Conservation (phyloP, 345 rosid genomes). For the Rubroshorea leprosula region DNA sequence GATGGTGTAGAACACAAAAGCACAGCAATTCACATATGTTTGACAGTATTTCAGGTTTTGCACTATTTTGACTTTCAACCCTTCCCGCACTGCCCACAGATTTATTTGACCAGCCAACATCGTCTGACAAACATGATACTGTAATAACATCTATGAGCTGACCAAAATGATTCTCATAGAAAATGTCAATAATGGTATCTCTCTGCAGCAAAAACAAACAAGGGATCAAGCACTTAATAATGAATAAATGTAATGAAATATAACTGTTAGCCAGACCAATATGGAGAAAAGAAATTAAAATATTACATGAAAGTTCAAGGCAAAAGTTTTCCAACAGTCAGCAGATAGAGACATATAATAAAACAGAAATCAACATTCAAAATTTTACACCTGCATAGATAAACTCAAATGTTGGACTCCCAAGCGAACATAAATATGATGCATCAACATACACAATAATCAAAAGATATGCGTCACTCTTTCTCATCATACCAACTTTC, state of each 20-base stretch:
- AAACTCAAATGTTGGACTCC: conserved; percentile 4
- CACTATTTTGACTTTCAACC: conserved; percentile 35
- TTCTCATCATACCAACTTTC: no score
- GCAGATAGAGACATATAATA: not conserved
- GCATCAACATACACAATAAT: conserved; percentile 5
- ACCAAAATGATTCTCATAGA: conserved; percentile 89
- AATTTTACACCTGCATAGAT: conserved; percentile 12
- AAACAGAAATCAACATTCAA: conserved; percentile 16
- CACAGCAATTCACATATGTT: conserved; percentile 92
- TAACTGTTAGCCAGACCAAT: not conserved
- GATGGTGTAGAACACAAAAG: conserved; percentile 92
- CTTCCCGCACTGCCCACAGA: conserved; percentile 38
- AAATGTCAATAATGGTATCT: conserved; percentile 73
- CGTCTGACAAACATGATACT: conserved; percentile 60
- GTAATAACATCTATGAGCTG: conserved; percentile 83
- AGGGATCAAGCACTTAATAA: conserved; percentile 7
- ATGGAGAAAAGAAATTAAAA: no score
- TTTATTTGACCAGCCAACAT: conserved; percentile 33
- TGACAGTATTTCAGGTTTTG: conserved; percentile 82
- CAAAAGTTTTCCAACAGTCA: no score
- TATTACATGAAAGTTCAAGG: conserved; percentile 1
- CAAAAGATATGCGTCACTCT: not conserved
- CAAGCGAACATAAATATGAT: conserved; percentile 6
- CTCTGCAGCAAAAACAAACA: conserved; percentile 50
- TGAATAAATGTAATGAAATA: not conserved